Conservation (phyloP, 176 grass and related monocot genomes). For the Eleusine indica region DNA sequence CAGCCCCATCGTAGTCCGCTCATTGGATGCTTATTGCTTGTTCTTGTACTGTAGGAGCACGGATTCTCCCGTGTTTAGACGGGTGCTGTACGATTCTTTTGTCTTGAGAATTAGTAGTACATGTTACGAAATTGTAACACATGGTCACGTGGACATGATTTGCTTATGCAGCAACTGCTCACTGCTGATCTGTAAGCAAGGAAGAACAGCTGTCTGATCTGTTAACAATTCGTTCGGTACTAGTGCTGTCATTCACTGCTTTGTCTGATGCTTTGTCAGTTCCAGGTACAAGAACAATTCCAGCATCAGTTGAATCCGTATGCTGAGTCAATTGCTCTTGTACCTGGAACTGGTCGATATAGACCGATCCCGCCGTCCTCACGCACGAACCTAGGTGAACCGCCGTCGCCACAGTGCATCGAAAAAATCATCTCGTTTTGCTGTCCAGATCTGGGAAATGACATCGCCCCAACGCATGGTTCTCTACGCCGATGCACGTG, state of each 20-base stretch:
- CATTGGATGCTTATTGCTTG: constrained; percentile 1
- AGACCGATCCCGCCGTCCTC: too few relatives aligned
- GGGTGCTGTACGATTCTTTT: constrained; percentile 55
- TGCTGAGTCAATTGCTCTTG: not conserved
- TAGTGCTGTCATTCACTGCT: not conserved
- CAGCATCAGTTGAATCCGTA: not conserved
- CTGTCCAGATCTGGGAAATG: not conserved
- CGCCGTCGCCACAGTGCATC: not conserved
- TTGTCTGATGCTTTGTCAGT: not conserved
- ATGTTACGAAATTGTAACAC: constrained; percentile 56
- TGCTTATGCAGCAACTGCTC: constrained; percentile 44
- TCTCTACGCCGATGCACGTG: not conserved
- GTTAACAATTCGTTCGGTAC: not conserved
- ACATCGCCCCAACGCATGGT: not conserved
- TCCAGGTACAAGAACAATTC: too few relatives aligned
- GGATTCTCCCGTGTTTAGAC: constrained; percentile 31
- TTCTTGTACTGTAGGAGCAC: constrained; percentile 31
- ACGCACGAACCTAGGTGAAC: too few relatives aligned
- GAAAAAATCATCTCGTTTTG: not conserved
- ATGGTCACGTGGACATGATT: constrained; percentile 21
- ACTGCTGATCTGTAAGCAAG: constrained; percentile 27
- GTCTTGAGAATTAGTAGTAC: constrained; percentile 29
- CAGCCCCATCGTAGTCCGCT: not conserved
- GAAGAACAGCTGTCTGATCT: constrained; percentile 10
- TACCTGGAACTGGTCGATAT: not conserved